These are phyloP conservation scores for Phytopythium ostracodes DNA, from an alignment of 352 stramenopile genomes.

Conservation along the genomic window DNA sequence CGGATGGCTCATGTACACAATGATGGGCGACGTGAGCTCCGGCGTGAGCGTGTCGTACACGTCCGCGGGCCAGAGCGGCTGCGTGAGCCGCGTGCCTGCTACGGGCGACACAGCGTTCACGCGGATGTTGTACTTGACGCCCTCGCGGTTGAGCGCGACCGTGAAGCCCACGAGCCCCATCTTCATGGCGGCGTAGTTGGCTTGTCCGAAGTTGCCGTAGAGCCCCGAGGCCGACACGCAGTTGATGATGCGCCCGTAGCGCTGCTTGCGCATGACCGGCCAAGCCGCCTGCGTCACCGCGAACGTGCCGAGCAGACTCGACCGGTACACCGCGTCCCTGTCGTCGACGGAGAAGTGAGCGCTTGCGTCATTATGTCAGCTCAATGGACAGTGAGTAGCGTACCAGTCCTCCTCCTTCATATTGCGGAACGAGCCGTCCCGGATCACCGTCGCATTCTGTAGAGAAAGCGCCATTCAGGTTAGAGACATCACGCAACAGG, in stretches of 20 bases:
- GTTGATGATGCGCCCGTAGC: constrained; percentile 71
- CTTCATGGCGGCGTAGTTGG: constrained; percentile 79
- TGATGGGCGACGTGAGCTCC: constrained; percentile 58
- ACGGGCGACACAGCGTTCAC: constrained; percentile 71
- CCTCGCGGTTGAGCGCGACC: constrained; percentile 63
- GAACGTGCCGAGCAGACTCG: constrained; percentile 57
- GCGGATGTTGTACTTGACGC: constrained; percentile 71
- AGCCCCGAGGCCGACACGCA: constrained; percentile 59
- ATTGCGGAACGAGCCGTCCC: constrained; percentile 70
- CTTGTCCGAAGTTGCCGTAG: constrained; percentile 78
- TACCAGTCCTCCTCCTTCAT: constrained; percentile 65
- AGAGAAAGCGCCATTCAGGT: no score
- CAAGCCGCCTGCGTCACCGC: constrained; percentile 60
- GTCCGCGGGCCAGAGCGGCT: constrained; percentile 62
- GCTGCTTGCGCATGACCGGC: constrained; percentile 65
- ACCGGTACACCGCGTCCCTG: constrained; percentile 61
- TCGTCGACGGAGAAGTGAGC: not conserved
- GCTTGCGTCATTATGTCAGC: not conserved
- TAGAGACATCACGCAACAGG: not conserved
- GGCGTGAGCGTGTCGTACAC: constrained; percentile 51
- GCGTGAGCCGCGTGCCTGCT: constrained; percentile 56
- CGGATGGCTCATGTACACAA: constrained; percentile 58
- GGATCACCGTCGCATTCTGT: constrained; percentile 67
- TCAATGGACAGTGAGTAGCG: not conserved
- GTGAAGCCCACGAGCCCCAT: constrained; percentile 72